Evolutionary conservation across 2,329 filamentous ascomycete species (phyloP), one percentile per base, ranked within the genome.

Genomic region (Fusarium sp.): DNA sequence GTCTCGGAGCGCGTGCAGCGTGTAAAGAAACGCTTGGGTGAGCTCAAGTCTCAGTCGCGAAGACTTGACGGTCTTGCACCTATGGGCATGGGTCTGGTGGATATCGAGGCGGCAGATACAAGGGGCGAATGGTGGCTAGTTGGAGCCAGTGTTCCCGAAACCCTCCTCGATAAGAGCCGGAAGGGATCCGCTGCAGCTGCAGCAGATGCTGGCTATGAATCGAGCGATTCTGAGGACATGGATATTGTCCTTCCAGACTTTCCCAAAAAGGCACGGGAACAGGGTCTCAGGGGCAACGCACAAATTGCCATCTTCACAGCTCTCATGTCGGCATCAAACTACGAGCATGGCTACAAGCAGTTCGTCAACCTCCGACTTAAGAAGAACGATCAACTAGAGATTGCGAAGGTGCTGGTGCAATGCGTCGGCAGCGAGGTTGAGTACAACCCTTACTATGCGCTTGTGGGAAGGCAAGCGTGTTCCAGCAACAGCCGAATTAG

Each of bases 81-180:
- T 5, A 87, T 99, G 69, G 91, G 94, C 10, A 92, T 98, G 66
- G 91, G 93, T 13, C 87, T 98, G 5, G 87, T 89, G 40, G 96
- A 99, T 78, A 94, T 99, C 61, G 91, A 91, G 72, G 90, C 95
- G 71, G 92, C 93, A 1, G 93, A 96, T 45, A 96, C 93, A 80
- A 93, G 92, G 80, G 96, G 96, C 1, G 98, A 98, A 85, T 99
- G 96, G 96, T 99, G 96, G 96, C 90, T 98, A 22, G 94, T 98
- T 6, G 96, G 96, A 61, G 96, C 96, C n/a, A 98, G 95, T 82
- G 98, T 96, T 90, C 85, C 88, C 5, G 89, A 69, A 22, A 83
- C 80, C 60, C 66, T 73, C 7, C 50, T 74, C 31, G 71, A 74
- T 27, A 74, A 75, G 40, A 68, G 64, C 14, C 67, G 59, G 64